A percentile compares a stretch with the other conserved stretches of the same genome.
Evolutionary conservation across 345 rosid species (phyloP).

Genomic region (Eucalyptus victrix): DNA sequence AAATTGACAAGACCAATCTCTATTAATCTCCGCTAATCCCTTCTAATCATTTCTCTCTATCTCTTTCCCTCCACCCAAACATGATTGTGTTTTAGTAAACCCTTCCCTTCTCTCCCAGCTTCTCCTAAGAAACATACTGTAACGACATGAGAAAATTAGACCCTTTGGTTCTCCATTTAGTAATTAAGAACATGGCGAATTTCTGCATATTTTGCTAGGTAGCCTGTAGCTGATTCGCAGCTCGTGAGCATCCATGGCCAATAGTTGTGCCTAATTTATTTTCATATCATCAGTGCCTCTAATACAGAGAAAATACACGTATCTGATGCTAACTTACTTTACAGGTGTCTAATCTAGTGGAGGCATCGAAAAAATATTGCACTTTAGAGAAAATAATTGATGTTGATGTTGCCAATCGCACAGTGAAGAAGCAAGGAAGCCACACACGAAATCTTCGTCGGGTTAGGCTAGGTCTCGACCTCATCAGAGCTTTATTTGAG

Average conservation of each 20-base stretch:
- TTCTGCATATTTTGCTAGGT: not conserved
- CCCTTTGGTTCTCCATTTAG: not conserved
- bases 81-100: not conserved
- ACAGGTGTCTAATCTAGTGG: not conserved
- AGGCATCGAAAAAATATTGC: not conserved
- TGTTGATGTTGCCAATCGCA: not conserved
- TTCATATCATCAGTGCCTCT: not conserved
- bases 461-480: slow-evolving; percentile 5
- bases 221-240: not conserved
- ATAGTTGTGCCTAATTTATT: not conserved
- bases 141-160: not conserved
- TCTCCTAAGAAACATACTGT: not conserved
- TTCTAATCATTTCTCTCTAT: not conserved
- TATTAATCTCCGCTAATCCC: not conserved
- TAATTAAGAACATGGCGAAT: not conserved
- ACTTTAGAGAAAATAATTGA: not conserved
- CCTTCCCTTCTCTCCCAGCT: not conserved
- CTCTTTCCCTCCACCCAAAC: not conserved
- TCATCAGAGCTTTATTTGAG: slow-evolving; percentile 4
- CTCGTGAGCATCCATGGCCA: not conserved
- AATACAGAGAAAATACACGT: not conserved
- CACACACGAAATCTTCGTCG: slow-evolving; percentile 3
- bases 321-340: not conserved
- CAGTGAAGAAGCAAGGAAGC: slow-evolving; percentile 3
- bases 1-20: not conserved